These are phyloP conservation scores for Citrus sp. DNA, from an alignment of 345 rosid species.

Conservation along the genomic window DNA sequence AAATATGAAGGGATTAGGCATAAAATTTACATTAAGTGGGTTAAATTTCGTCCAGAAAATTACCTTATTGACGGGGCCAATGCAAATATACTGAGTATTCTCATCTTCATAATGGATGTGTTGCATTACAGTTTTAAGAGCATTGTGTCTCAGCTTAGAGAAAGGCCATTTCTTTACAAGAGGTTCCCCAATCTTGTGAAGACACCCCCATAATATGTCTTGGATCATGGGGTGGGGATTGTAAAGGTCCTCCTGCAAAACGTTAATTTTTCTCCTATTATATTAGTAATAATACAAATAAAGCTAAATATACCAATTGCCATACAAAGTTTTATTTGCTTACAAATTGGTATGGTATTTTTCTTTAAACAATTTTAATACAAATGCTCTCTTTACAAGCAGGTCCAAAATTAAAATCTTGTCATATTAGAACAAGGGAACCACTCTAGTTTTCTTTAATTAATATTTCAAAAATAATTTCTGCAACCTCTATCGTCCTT, in stretches of 20 bases:
- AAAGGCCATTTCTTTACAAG: conserved; percentile 52
- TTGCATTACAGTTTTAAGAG: conserved; percentile 44
- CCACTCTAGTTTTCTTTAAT: too few species aligned
- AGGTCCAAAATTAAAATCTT: too few species aligned
- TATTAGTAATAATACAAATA: not conserved
- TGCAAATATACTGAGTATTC: conserved; percentile 42
- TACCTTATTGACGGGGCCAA: conserved; percentile 61
- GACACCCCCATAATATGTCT: conserved; percentile 53
- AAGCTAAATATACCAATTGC: not conserved
- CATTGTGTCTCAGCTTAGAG: conserved; percentile 42
- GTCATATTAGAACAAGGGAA: too few species aligned
- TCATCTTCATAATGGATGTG: conserved; percentile 69
- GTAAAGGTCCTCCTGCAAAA: conserved; percentile 55
- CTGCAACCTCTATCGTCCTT: too few species aligned
- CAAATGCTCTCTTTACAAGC: not conserved
- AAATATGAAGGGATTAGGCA: not conserved
- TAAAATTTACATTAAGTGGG: not conserved
- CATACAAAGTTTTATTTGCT: not conserved
- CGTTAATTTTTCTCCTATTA: too few species aligned
- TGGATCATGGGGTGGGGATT: conserved; percentile 49
- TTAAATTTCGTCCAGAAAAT: not conserved
- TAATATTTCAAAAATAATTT: too few species aligned
- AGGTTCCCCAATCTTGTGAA: conserved; percentile 48
- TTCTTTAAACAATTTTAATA: too few species aligned
- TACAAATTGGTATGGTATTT: too few species aligned